A percentile compares a stretch with the other conserved stretches of the same genome.
These are phyloP conservation scores for Aspergillus luchuensis DNA, from an alignment of 2,329 filamentous ascomycete genomes.

Conservation along the genomic window DNA sequence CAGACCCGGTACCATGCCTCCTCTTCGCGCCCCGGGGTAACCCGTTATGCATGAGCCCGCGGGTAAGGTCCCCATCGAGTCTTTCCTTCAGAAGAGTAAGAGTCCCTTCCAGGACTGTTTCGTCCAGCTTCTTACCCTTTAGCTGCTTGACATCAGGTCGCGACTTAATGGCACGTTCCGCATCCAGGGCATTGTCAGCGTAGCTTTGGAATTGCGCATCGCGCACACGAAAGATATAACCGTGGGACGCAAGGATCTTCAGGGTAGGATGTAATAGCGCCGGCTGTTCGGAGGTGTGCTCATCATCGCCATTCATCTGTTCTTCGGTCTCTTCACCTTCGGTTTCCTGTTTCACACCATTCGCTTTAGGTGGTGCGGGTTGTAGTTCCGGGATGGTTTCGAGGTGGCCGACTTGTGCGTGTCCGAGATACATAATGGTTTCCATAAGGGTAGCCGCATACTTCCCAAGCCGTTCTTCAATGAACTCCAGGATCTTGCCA, in stretches of 20 bases:
- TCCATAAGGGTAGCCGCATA: conserved; percentile 73
- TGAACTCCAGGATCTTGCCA: conserved; percentile 76
- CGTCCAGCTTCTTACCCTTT: conserved; percentile 44
- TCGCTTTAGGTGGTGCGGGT: conserved; percentile 24
- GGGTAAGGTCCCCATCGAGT: conserved; percentile 39
- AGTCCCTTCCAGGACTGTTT: conserved; percentile 33
- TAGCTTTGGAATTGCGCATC: conserved; percentile 46
- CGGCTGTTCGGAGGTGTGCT: conserved; percentile 22
- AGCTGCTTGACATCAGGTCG: conserved; percentile 35
- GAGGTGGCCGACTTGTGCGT: conserved; percentile 61
- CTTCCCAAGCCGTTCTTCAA: conserved; percentile 73
- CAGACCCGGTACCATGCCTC: conserved; percentile 26
- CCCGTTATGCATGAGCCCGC: conserved; percentile 34
- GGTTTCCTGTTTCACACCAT: conserved; percentile 26
- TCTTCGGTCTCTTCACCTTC: conserved; percentile 26
- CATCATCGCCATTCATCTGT: conserved; percentile 21
- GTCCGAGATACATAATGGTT: conserved; percentile 74
- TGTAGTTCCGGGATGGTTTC: conserved; percentile 41
- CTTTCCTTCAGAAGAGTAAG: conserved; percentile 36
- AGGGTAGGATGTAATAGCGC: conserved; percentile 41
- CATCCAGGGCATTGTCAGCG: conserved; percentile 43
- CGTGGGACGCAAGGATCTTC: conserved; percentile 44
- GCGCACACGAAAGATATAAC: conserved; percentile 43
- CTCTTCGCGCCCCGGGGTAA: conserved; percentile 39
- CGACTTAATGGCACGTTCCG: conserved; percentile 35